These are phyloP conservation scores for Saccharum spontaneum DNA, from an alignment of 176 grass and related monocot genomes.

Conservation along the genomic window DNA sequence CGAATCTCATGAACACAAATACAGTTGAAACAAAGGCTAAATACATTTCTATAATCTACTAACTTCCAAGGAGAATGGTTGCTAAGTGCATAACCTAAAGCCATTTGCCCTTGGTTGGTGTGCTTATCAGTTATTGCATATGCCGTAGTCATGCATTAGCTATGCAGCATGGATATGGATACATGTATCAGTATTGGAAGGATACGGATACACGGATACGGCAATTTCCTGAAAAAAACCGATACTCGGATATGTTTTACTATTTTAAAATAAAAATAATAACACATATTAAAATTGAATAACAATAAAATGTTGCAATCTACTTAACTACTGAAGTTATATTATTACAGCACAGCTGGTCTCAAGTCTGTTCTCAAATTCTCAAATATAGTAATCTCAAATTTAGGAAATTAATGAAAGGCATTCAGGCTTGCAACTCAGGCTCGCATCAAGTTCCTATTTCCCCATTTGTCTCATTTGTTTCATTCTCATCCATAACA, in stretches of 20 bases:
- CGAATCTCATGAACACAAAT: slow-evolving; percentile 3
- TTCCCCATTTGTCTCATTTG: background rate
- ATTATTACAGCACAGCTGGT: background rate
- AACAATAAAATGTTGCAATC: background rate
- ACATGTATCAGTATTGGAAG: no score
- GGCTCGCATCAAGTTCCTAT: background rate
- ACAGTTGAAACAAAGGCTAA: background rate
- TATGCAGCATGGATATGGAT: no score
- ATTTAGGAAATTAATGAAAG: background rate
- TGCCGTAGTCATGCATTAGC: no score
- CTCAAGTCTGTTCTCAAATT: background rate
- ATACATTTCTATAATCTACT: background rate
- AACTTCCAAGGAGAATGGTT: background rate
- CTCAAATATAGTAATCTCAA: background rate
- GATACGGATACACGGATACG: no score
- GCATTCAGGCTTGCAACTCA: background rate
- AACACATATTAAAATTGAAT: background rate
- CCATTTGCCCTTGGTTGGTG: background rate
- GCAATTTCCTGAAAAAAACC: no score
- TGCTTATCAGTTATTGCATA: background rate
- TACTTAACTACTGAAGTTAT: background rate
- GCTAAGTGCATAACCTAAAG: background rate
- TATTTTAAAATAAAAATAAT: no score
- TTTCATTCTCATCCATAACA: background rate
- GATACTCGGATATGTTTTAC: no score